These are phyloP conservation scores for Marchantia polymorpha DNA, from an alignment of 225 moss, liverwort and hornwort species.

Conservation along the genomic window DNA sequence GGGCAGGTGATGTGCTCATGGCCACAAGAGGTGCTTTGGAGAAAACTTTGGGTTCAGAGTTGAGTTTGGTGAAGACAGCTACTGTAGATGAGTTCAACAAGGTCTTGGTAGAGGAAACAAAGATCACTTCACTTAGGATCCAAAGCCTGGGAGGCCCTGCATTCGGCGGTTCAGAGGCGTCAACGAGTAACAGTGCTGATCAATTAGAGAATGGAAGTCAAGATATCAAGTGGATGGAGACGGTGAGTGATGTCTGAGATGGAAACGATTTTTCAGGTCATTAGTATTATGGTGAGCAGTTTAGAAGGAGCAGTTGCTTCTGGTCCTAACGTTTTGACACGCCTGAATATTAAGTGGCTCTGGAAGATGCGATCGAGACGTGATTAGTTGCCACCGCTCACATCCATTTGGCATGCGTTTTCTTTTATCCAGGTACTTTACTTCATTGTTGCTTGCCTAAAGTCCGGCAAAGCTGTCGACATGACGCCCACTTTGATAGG, in stretches of 20 bases:
- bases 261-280: neutral
- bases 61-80: slow-evolving; percentile 40
- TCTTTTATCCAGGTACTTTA: slow-evolving; percentile 61
- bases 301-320: neutral
- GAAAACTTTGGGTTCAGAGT: neutral
- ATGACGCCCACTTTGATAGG: slow-evolving; percentile 77
- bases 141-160: slow-evolving; percentile 78
- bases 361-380: neutral
- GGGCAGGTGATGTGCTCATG: neutral
- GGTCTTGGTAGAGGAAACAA: slow-evolving; percentile 81
- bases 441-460: slow-evolving; percentile 73
- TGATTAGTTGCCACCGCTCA: neutral
- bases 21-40: neutral
- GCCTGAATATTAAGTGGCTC: neutral
- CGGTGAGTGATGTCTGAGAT: slow-evolving; percentile 49
- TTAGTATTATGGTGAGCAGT: no score
- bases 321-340: neutral
- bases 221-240: slow-evolving; percentile 98
- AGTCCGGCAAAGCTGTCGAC: slow-evolving; percentile 80
- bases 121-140: slow-evolving; percentile 73
- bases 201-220: slow-evolving; percentile 60
- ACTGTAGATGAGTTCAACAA: slow-evolving; percentile 64
- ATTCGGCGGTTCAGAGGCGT: slow-evolving; percentile 62
- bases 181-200: slow-evolving; percentile 57
- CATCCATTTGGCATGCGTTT: neutral